Evolutionary conservation across 768 basidiomycete genomes (phyloP).

Genomic region (Naematelia encephala): DNA sequence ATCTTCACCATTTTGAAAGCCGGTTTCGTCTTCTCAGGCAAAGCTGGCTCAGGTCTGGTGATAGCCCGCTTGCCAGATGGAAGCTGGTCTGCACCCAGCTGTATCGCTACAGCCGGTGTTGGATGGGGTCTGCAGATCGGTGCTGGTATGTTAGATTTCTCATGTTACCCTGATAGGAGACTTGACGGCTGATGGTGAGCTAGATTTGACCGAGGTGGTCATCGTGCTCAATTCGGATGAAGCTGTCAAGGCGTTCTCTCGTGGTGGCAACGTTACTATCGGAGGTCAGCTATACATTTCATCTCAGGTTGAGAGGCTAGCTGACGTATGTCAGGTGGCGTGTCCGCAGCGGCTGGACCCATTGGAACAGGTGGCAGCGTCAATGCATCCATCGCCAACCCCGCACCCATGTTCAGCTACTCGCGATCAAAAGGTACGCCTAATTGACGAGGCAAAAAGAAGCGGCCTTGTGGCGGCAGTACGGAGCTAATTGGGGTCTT

Average conservation of each 20-base stretch:
- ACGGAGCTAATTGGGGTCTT: slow-evolving; percentile 2
- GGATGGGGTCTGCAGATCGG: slow-evolving; percentile 68
- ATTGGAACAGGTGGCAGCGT: slow-evolving; percentile 92
- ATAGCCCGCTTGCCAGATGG: slow-evolving; percentile 90
- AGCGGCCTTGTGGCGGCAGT: neutral
- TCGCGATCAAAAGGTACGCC: slow-evolving; percentile 84
- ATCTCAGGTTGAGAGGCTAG: neutral
- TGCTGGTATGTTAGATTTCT: slow-evolving; percentile 79
- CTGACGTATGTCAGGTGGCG: slow-evolving; percentile 28
- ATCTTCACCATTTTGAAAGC: slow-evolving; percentile 86
- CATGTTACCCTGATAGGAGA: slow-evolving; percentile 50
- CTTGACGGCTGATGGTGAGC: slow-evolving; percentile 7
- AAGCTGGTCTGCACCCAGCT: slow-evolving; percentile 94
- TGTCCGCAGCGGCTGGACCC: slow-evolving; percentile 75
- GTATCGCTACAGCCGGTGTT: slow-evolving; percentile 88
- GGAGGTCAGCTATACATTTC: slow-evolving; percentile 60
- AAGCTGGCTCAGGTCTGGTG: slow-evolving; percentile 88
- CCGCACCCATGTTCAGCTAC: slow-evolving; percentile 96
- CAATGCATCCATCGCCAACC: slow-evolving; percentile 70
- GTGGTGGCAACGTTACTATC: slow-evolving; percentile 93
- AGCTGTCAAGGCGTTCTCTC: slow-evolving; percentile 88
- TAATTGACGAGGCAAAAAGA: neutral
- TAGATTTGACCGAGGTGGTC: slow-evolving; percentile 68
- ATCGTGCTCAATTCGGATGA: slow-evolving; percentile 96
- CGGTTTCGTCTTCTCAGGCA: slow-evolving; percentile 91